Evolutionary conservation across 2,329 filamentous ascomycete species (phyloP).

Genomic region (Tothia fuscella): DNA sequence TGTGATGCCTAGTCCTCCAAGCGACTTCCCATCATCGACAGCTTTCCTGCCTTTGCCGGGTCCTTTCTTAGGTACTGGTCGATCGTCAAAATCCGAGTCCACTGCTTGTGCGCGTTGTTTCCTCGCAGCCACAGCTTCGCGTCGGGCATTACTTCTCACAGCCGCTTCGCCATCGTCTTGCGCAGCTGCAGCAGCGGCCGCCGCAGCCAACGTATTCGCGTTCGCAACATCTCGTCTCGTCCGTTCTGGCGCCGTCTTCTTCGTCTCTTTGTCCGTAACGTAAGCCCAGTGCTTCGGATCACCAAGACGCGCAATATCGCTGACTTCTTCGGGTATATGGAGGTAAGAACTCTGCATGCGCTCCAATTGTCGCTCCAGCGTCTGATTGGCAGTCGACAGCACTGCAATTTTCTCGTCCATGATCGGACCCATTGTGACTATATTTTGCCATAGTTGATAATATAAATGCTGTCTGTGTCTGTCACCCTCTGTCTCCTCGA

Average conservation of each 20-base stretch:
- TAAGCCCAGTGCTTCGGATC: constrained; percentile 94
- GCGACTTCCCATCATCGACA: constrained; percentile 28
- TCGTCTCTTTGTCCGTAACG: constrained; percentile 54
- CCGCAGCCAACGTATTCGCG: constrained; percentile 41
- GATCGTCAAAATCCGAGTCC: constrained; percentile 73
- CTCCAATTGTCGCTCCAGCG: constrained; percentile 69
- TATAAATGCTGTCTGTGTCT: constrained; percentile 62
- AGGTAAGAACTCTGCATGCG: constrained; percentile 82
- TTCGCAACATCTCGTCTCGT: constrained; percentile 57
- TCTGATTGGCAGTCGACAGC: constrained; percentile 81
- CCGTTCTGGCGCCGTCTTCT: constrained; percentile 55
- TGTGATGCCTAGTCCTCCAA: constrained; percentile 54
- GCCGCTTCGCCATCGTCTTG: constrained; percentile 69
- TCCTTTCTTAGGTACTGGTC: constrained; percentile 48
- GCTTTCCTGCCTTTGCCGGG: constrained; percentile 52
- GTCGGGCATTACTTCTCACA: constrained; percentile 67
- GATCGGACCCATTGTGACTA: constrained; percentile 76
- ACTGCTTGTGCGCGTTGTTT: constrained; percentile 55
- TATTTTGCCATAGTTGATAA: constrained; percentile 62
- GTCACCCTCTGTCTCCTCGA: constrained; percentile 27
- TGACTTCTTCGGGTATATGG: constrained; percentile 78
- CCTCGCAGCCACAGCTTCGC: constrained; percentile 68
- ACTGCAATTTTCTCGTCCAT: constrained; percentile 98
- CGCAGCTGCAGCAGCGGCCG: constrained; percentile 55
- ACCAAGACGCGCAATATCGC: constrained; percentile 86